Base-by-base conservation (phyloP, 1,284 basidiomycete species). In the Malassezia yamatoensis region DNA sequence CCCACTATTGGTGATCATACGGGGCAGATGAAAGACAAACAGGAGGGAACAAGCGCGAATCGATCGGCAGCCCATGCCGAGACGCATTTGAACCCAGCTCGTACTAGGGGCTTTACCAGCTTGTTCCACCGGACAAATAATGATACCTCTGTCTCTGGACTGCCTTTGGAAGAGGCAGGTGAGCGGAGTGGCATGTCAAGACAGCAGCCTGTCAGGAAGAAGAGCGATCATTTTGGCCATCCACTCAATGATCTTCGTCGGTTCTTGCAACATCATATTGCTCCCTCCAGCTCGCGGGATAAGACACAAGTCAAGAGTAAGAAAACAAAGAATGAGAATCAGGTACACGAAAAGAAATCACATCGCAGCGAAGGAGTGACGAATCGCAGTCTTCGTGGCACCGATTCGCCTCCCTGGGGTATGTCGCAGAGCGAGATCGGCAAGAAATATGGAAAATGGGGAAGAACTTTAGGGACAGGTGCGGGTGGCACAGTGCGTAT, bases 371-470 rank as follows among this genome's bases (percentile, higher is more conserved):
- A 45, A 33, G n/a, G 36, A 36, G 9, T 10, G 10, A 16, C 24
- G 2, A 63, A 67, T 33, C 63, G 66, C 38, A 58, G 60, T 34
- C 44, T 66, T 18, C 68, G 72, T 54, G 75, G 74, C 54, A 63
- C 63, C 15, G 65, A 74, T 53, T 74, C 70, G 29, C 75, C 76
- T 8, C 76, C 76, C 16, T 66, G 77, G 16, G 76, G 74, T 24
- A 74, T 76, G 43, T 72, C 76, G 42, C 88, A 96, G 58, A 89
- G 89, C 4, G 89, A 94, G 73, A 79, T 99, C 56, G 80, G 87
- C 42, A 96, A 98, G 79, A 96, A 96, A 81, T 99, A 99, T 70
- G 94, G 94, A 63, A 98, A 98, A 76, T 96, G 93, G 88, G 94
- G 93, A 50, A 85, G 88, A 54, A 84, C 93, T 12, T 82, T 99